phyloP scores from a whole-genome alignment of 306 rosid species.

The barrel medic (Medicago truncatula) region DNA sequence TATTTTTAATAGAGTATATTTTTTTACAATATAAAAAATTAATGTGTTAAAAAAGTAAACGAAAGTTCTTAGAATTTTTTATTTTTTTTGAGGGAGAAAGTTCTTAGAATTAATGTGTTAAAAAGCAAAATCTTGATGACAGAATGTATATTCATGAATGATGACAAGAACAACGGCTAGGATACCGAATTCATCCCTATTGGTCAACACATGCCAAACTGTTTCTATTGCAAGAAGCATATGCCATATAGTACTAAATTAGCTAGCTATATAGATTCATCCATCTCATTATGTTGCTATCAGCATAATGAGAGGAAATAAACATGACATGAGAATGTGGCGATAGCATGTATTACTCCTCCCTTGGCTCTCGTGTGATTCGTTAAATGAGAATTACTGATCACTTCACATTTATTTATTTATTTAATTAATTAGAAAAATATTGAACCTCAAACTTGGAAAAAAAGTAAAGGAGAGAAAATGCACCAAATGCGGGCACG shows the following conservation, averaged over 20 bases:
- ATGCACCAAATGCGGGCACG: slow-evolving; percentile 27
- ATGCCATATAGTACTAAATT: neutral
- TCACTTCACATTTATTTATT: neutral
- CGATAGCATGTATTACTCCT: neutral
- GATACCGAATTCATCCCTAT: neutral
- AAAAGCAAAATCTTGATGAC: neutral
- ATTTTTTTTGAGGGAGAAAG: too few species aligned
- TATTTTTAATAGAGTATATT: neutral
- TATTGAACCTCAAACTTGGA: slow-evolving; percentile 27
- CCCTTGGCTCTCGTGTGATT: neutral
- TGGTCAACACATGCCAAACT: slow-evolving; percentile 4
- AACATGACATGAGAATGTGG: neutral
- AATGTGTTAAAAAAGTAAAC: too few species aligned
- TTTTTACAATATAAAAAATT: neutral
- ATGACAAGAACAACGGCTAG: neutral
- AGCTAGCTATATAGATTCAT: neutral
- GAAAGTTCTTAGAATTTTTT: neutral
- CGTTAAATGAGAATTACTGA: neutral
- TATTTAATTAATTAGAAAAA: neutral
- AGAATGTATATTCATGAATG: neutral
- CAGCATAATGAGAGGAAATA: too few species aligned
- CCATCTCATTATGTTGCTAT: too few species aligned
- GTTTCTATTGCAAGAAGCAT: neutral
- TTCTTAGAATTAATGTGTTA: neutral
- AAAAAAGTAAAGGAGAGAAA: slow-evolving; percentile 12